These are phyloP conservation scores for Mycena maculata DNA, from an alignment of 768 basidiomycete species.

Conservation along the genomic window DNA sequence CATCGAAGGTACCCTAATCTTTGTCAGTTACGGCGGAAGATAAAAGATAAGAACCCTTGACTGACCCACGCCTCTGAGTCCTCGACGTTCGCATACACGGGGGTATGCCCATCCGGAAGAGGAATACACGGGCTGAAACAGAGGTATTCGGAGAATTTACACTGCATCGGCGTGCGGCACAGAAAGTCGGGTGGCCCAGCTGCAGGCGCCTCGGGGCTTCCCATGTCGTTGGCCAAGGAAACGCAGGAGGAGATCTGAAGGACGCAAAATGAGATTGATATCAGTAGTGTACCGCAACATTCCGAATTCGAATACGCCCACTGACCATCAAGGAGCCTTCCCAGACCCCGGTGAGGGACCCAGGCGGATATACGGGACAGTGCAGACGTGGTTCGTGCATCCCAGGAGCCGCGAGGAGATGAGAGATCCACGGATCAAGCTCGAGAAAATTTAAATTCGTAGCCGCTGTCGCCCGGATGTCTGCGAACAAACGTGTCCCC, in stretches of 20 bases:
- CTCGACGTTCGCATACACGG: neutral
- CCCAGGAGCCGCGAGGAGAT: constrained; percentile 18
- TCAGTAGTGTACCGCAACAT: constrained; percentile 17
- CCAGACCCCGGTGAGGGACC: constrained; percentile 67
- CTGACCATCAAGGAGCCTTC: constrained; percentile 70
- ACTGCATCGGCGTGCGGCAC: constrained; percentile 63
- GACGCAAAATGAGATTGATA: too few species aligned
- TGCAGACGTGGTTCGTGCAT: constrained; percentile 32
- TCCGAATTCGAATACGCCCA: constrained; percentile 14
- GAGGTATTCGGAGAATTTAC: constrained; percentile 57
- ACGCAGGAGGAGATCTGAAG: constrained; percentile 29
- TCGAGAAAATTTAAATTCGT: constrained; percentile 1
- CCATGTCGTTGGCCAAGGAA: too few species aligned
- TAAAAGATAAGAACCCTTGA: too few species aligned
- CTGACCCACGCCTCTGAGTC: constrained; percentile 5
- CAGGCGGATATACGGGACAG: constrained; percentile 47
- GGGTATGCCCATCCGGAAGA: constrained; percentile 17
- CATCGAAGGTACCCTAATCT: constrained; percentile 22
- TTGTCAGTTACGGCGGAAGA: neutral
- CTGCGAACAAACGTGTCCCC: constrained; percentile 63
- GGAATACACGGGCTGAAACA: constrained; percentile 55
- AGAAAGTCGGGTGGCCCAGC: constrained; percentile 44
- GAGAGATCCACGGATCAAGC: constrained; percentile 25
- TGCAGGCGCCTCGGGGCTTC: constrained; percentile 19
- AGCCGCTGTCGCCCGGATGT: constrained; percentile 39